Base-by-base conservation (phyloP, 306 rosid species). In the Trifolium pratense region DNA sequence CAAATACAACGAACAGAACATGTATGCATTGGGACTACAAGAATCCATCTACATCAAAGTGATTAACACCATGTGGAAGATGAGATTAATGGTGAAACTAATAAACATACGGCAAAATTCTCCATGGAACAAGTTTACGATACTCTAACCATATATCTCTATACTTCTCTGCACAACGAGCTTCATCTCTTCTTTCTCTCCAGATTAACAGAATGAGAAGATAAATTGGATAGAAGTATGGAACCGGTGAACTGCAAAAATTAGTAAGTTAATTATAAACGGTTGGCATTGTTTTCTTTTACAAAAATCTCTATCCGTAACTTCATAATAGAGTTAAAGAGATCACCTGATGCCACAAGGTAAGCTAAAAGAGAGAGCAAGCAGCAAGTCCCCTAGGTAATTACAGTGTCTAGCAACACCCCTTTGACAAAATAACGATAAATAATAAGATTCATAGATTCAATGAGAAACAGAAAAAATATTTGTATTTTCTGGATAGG, bases 121-220 rank as follows among this genome's bases (percentile, higher is more conserved):
- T 91, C 97, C 96, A 93, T 9, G 98, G 96, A 77, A 93, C 98
- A 69, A 84, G 92, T 42, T 64, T 71, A 7, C 96, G 11, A 68
- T 91, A 93, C 79, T 91, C 86, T 1, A 72, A 74, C 98, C 98
- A 93, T 75, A 87, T 83, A 32, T 93, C 98, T 84, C 66, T 88
- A 58, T 93, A 93, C 69, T 93, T 93, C 84, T 87, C 86, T 1
- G 96, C 96, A 49, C 98, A 93, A 9, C 97, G 96, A 84, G 92
- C 91, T 75, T 93, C 98, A 18, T 93, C 98, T 75, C 98, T 82
- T 86, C 98, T 81, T 69, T 93, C 98, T 78, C 98, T 84, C 98
- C 97, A 93, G 65, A 91, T 82, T 42, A 91, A 91, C 75, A 95
- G 91, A 88, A 95, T 90, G 15, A 91, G 96, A 69, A 91, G 94